A percentile compares a stretch with the other conserved stretches of the same genome.
Evolutionary conservation across 805 yeast genomes (phyloP).

Genomic region (Pichia pseudocactophila): DNA sequence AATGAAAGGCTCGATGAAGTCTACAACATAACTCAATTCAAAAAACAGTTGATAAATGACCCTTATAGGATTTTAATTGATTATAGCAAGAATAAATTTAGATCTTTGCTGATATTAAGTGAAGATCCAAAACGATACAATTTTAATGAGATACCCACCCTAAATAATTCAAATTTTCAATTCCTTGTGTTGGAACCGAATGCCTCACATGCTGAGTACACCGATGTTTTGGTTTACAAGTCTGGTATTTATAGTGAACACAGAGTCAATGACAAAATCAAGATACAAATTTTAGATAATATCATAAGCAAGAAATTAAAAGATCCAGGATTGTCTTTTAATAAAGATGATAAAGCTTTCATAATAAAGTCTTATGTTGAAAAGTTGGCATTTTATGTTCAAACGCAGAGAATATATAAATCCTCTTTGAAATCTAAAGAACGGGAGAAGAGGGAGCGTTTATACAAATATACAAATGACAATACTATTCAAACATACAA

Average conservation of each 20-base stretch:
- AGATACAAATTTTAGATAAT: slow-evolving; percentile 33
- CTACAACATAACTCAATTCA: slow-evolving; percentile 43
- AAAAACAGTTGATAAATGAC: slow-evolving; percentile 36
- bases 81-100: slow-evolving; percentile 56
- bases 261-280: slow-evolving; percentile 30
- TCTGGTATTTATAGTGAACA: slow-evolving; percentile 55
- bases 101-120: slow-evolving; percentile 49
- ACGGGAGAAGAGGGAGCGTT: slow-evolving; percentile 6
- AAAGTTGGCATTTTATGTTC: slow-evolving; percentile 50
- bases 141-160: slow-evolving; percentile 23
- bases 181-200: slow-evolving; percentile 35
- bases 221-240: slow-evolving; percentile 33
- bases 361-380: slow-evolving; percentile 42
- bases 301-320: slow-evolving; percentile 17
- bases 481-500: slow-evolving; percentile 11
- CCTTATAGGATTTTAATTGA: slow-evolving; percentile 60
- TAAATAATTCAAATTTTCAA: slow-evolving; percentile 20
- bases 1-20: slow-evolving; percentile 42
- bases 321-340: slow-evolving; percentile 14
- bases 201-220: slow-evolving; percentile 36
- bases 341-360: slow-evolving; percentile 32
- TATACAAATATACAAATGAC: slow-evolving; percentile 6
- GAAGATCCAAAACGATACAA: slow-evolving; percentile 34
- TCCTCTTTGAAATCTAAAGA: slow-evolving; percentile 29
- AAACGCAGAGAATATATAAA: slow-evolving; percentile 55